phyloP scores from a whole-genome alignment of 148 eudicot species.

The Talinum fruticosum region DNA sequence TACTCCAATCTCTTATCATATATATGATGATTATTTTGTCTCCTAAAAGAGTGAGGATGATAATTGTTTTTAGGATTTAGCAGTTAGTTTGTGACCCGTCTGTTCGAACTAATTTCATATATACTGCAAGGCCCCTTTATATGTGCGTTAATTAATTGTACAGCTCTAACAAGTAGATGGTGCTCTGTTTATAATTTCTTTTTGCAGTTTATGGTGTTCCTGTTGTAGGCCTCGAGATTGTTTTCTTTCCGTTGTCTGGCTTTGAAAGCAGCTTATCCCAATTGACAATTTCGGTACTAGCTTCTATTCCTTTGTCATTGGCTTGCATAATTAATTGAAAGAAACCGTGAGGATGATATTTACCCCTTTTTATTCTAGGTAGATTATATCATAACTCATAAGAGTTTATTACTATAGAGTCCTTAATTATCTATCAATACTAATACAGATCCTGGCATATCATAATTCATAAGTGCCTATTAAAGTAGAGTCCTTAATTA shows the following conservation, averaged over 20 bases:
- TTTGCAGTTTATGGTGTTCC: constrained; percentile 52
- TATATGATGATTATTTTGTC: not conserved
- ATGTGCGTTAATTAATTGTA: not conserved
- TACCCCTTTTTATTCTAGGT: too few relatives aligned
- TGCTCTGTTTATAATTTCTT: constrained; percentile 8
- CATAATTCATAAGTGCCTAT: too few relatives aligned
- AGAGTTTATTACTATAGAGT: too few relatives aligned
- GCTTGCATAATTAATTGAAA: not conserved
- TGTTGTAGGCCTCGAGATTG: constrained; percentile 68
- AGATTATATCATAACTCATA: too few relatives aligned
- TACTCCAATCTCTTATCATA: constrained; percentile 7
- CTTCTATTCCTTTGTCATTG: constrained; percentile 12
- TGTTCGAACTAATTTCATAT: not conserved
- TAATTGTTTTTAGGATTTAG: not conserved
- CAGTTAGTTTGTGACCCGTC: not conserved
- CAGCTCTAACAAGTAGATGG: not conserved
- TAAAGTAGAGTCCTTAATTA: too few relatives aligned
- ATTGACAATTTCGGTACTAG: constrained; percentile 88
- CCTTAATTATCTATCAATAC: too few relatives aligned
- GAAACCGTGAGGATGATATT: not conserved
- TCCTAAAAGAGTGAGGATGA: not conserved
- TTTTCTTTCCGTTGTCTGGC: constrained; percentile 83
- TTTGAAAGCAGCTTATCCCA: constrained; percentile 59
- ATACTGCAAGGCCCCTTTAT: not conserved
- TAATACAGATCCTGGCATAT: too few relatives aligned